Conservation (phyloP, 306 rosid genomes). For the Cucumis cinereus region DNA sequence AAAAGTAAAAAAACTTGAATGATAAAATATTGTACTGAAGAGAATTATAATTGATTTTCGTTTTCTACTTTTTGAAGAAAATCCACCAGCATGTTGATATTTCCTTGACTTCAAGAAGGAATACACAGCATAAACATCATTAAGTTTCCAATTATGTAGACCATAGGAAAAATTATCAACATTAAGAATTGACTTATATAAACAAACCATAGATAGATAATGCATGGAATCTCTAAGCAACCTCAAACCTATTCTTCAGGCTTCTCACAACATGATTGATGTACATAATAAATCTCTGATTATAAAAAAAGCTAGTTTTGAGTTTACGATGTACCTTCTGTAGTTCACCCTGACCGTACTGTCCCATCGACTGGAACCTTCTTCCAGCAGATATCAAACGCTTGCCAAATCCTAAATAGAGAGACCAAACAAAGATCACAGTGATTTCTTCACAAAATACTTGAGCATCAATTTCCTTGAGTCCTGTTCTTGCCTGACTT, state of each 20-base stretch:
- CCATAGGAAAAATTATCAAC: not conserved
- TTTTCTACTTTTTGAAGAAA: not conserved
- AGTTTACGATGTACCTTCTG: conserved; percentile 41
- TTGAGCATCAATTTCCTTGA: conserved; percentile 6
- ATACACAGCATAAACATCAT: not conserved
- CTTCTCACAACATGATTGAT: not conserved
- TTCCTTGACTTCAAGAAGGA: not conserved
- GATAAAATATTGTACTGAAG: not conserved
- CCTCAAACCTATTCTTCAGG: not conserved
- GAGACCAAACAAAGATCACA: conserved; percentile 15
- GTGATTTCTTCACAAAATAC: conserved; percentile 11
- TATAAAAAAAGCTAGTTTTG: not conserved
- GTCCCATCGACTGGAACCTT: conserved; percentile 94
- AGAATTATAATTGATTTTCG: not conserved
- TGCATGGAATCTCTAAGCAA: conserved; percentile 16
- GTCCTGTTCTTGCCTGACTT: conserved; percentile 55
- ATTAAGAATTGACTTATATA: not conserved
- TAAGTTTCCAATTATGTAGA: not conserved
- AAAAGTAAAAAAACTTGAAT: not conserved
- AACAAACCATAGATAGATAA: not conserved
- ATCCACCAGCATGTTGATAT: not conserved
- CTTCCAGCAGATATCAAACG: conserved; percentile 71
- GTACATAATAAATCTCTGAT: not conserved
- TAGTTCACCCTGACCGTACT: conserved; percentile 82
- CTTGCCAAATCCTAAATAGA: conserved; percentile 60